Conservation (phyloP, 2,329 filamentous ascomycete species). For the Curvularia sp. region DNA sequence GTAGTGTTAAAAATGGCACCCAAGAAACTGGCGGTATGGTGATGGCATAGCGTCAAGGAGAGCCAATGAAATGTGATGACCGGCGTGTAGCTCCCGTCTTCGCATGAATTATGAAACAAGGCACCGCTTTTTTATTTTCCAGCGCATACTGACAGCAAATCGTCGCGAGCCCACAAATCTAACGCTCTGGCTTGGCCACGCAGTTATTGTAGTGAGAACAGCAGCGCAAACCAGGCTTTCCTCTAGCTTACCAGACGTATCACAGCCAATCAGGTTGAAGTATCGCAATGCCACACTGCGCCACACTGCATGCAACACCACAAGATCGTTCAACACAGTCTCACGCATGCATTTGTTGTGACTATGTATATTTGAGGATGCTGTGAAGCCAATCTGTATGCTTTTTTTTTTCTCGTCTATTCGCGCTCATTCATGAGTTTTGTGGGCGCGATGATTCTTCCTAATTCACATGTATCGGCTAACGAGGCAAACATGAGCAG, state of each 20-base stretch:
- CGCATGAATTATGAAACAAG: conserved; percentile 1
- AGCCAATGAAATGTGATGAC: not conserved
- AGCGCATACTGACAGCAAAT: not conserved
- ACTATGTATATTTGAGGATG: conserved; percentile 67
- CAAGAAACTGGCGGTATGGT: conserved; percentile 7
- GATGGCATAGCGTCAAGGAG: conserved; percentile 1
- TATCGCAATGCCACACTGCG: conserved; percentile 66
- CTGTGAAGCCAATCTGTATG: conserved; percentile 16
- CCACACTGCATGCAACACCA: conserved; percentile 64
- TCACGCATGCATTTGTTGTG: conserved; percentile 70
- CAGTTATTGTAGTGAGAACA: not conserved
- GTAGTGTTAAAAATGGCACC: not conserved
- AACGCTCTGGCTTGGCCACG: not conserved
- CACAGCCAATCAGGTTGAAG: conserved; percentile 70
- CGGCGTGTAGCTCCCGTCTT: not conserved
- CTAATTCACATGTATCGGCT: conserved; percentile 63
- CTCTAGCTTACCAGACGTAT: conserved; percentile 65
- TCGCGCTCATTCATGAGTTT: conserved; percentile 18
- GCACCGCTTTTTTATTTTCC: not conserved
- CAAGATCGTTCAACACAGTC: conserved; percentile 67
- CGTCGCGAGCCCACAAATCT: not conserved
- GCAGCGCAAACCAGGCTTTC: conserved; percentile 59
- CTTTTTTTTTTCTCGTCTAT: not conserved
- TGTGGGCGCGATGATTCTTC: conserved; percentile 61
- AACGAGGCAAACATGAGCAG: conserved; percentile 70